These are phyloP conservation scores for Pestalotiopsis fici DNA, from an alignment of 2,329 filamentous ascomycete genomes.

Conservation along the genomic window DNA sequence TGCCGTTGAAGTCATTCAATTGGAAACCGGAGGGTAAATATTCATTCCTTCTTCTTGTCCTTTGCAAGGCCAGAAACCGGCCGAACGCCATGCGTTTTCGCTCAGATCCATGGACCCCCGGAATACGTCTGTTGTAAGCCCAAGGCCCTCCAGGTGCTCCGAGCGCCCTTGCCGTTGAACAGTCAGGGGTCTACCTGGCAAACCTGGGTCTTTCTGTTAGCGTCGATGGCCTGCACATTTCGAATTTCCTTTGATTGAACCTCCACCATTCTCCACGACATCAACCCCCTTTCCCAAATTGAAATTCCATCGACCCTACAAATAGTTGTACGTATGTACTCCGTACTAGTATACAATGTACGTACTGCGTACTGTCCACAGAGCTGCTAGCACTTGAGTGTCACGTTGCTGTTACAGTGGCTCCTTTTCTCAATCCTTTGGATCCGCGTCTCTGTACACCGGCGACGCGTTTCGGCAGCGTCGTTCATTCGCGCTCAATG, in stretches of 20 bases:
- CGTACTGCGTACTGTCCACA: background rate
- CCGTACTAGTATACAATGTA: no score
- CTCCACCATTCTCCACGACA: conserved; percentile 9
- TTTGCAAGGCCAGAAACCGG: no score
- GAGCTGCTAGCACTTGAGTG: background rate
- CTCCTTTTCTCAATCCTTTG: background rate
- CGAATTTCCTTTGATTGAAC: conserved; percentile 11
- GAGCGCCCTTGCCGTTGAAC: conserved; percentile 9
- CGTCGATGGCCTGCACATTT: conserved; percentile 9
- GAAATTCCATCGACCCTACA: background rate
- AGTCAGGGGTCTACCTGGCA: background rate
- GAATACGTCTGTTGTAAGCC: no score
- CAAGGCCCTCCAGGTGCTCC: background rate
- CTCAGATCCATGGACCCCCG: no score
- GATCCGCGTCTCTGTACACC: background rate
- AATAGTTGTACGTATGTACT: background rate
- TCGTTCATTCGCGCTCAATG: background rate
- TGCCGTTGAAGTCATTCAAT: no score
- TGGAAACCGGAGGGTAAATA: no score
- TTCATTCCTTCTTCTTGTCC: no score
- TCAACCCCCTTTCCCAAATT: background rate
- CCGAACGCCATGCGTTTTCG: no score
- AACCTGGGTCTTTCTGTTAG: background rate
- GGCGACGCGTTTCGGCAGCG: background rate
- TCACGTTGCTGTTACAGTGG: background rate